Conservation (phyloP, 1,139 yeast species). For the Sugiyamaella japonica region DNA sequence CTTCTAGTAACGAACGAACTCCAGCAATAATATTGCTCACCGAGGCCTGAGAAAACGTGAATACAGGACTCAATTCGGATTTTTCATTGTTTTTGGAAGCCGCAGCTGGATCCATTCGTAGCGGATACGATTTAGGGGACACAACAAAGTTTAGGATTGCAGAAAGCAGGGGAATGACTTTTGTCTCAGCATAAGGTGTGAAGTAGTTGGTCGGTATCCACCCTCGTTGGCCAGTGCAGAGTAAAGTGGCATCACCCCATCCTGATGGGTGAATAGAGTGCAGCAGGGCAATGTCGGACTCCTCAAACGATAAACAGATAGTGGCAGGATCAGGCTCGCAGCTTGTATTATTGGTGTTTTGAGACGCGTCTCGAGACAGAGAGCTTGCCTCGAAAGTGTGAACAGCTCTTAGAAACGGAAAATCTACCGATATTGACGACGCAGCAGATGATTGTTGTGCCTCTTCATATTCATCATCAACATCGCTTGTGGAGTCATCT, state of each 20-base stretch:
- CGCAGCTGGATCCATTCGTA: conserved; percentile 20
- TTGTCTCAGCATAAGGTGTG: conserved; percentile 50
- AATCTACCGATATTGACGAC: conserved; percentile 27
- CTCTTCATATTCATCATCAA: conserved; percentile 16
- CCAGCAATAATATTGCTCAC: conserved; percentile 77
- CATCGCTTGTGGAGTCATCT: conserved; percentile 3
- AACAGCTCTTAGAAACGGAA: conserved; percentile 55
- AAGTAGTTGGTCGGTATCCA: conserved; percentile 98
- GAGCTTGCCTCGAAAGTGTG: conserved; percentile 77
- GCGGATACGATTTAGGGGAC: conserved; percentile 50
- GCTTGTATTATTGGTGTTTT: conserved; percentile 1
- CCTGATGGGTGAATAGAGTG: conserved; percentile 91
- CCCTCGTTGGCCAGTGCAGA: conserved; percentile 73
- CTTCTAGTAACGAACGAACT: conserved; percentile 69
- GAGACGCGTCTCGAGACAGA: conserved; percentile 45
- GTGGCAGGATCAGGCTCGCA: conserved; percentile 55
- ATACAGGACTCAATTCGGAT: conserved; percentile 16
- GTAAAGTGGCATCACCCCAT: conserved; percentile 94
- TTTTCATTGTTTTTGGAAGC: conserved; percentile 1
- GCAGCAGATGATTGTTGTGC: conserved; percentile 19
- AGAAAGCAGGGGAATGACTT: conserved; percentile 57
- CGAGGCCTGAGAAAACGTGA: conserved; percentile 42
- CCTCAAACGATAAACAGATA: conserved; percentile 79
- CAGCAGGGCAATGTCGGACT: conserved; percentile 79
- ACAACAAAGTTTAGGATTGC: conserved; percentile 75